Evolutionary conservation across 2,329 filamentous ascomycete species (phyloP).

Genomic region (Penicillium sp.): DNA sequence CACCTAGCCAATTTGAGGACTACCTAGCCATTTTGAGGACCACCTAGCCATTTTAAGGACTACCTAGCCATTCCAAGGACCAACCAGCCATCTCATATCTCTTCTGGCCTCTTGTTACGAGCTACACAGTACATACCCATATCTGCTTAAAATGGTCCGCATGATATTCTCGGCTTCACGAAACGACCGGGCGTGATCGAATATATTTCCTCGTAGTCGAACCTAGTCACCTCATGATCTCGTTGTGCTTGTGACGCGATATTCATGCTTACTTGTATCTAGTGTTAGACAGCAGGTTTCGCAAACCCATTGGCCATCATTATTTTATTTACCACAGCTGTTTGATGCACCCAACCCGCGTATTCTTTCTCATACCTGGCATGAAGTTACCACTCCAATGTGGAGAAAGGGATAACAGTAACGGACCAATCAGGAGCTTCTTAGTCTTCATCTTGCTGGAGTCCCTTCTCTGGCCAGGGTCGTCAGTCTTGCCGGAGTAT

Average conservation of each 20-base stretch:
- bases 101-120: constrained; percentile 3
- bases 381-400: constrained; percentile 5
- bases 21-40: too few relatives aligned
- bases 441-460: not conserved
- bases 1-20: too few relatives aligned
- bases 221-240: too few relatives aligned
- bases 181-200: not conserved
- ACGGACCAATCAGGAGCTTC: constrained; percentile 4
- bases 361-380: constrained; percentile 3
- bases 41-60: too few relatives aligned
- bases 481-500: too few relatives aligned
- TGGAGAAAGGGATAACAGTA: constrained; percentile 5
- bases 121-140: constrained; percentile 3
- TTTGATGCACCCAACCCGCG: not conserved
- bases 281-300: too few relatives aligned
- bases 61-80: too few relatives aligned
- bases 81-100: not conserved
- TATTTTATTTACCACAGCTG: too few relatives aligned
- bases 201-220: not conserved
- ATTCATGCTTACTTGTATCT: too few relatives aligned
- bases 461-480: too few relatives aligned
- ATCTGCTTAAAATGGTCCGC: constrained; percentile 5
- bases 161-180: not conserved
- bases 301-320: too few relatives aligned
- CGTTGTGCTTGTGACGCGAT: too few relatives aligned